Evolutionary conservation across 2,329 filamentous ascomycete genomes (phyloP).

Genomic region (Verticillium albo-atrum): DNA sequence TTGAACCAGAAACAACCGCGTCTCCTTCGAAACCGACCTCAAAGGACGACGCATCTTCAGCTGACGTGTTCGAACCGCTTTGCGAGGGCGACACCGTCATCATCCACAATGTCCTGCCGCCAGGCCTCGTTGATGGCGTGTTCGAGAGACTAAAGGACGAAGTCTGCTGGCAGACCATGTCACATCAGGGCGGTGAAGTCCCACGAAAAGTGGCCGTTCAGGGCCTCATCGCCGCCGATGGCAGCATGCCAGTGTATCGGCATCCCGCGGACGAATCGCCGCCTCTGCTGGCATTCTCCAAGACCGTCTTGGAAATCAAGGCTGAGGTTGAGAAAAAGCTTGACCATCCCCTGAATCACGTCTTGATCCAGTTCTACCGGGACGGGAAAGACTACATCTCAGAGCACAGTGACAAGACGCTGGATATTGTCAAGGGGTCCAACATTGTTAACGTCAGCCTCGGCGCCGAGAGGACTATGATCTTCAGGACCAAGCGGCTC

Average conservation of each 20-base stretch:
- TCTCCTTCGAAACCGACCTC: background rate
- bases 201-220: conserved; percentile 89
- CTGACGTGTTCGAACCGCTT: conserved; percentile 31
- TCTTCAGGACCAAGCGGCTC: conserved; percentile 74
- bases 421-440: conserved; percentile 78
- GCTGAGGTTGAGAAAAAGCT: conserved; percentile 64
- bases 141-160: conserved; percentile 71
- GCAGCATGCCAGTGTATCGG: conserved; percentile 83
- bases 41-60: background rate
- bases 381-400: conserved; percentile 86
- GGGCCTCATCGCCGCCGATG: conserved; percentile 63
- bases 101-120: conserved; percentile 63
- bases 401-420: conserved; percentile 94
- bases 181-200: conserved; percentile 85
- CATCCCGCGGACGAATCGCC: conserved; percentile 89
- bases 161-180: conserved; percentile 87
- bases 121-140: conserved; percentile 47
- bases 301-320: conserved; percentile 66
- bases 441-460: conserved; percentile 91
- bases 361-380: conserved; percentile 90
- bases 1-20: background rate
- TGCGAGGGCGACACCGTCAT: conserved; percentile 81
- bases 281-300: conserved; percentile 69
- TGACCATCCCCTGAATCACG: conserved; percentile 84
- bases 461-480: conserved; percentile 88